Evolutionary conservation across 2,329 filamentous ascomycete genomes (phyloP).

Genomic region (Pseudocercospora fuligena): DNA sequence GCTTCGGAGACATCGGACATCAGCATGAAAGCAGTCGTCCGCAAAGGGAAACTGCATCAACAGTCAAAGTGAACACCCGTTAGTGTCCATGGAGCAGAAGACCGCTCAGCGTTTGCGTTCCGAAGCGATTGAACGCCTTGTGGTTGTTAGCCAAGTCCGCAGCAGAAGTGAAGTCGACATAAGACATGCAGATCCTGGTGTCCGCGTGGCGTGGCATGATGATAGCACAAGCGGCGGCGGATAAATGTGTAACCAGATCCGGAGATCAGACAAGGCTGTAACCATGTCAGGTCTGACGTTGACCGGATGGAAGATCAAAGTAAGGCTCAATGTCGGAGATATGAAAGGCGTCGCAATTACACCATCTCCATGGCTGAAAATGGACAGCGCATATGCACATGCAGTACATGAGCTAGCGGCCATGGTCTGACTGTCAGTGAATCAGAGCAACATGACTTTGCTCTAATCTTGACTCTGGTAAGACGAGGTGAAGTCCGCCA

Average conservation of each 20-base stretch:
- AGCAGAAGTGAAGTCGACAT: conserved; percentile 1
- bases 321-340: not conserved
- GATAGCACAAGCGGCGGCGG: not conserved
- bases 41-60: not conserved
- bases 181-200: not conserved
- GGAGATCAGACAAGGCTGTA: conserved; percentile 4
- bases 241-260: not conserved
- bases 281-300: conserved; percentile 7
- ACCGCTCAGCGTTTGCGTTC: not conserved
- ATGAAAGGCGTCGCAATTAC: not conserved
- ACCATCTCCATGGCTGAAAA: conserved; percentile 1
- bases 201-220: not conserved
- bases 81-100: not conserved
- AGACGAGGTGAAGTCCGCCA: no score
- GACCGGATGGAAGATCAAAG: not conserved
- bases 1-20: not conserved
- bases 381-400: conserved; percentile 5
- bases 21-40: not conserved
- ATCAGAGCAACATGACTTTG: not conserved
- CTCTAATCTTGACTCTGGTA: not conserved
- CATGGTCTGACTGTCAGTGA: not conserved
- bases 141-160: not conserved
- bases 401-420: not conserved
- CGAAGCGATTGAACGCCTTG: not conserved
- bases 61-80: not conserved